A percentile compares a stretch with the other conserved stretches of the same genome.
phyloP scores from a whole-genome alignment of 139 green algal species.

The Pleodorina starrii region DNA sequence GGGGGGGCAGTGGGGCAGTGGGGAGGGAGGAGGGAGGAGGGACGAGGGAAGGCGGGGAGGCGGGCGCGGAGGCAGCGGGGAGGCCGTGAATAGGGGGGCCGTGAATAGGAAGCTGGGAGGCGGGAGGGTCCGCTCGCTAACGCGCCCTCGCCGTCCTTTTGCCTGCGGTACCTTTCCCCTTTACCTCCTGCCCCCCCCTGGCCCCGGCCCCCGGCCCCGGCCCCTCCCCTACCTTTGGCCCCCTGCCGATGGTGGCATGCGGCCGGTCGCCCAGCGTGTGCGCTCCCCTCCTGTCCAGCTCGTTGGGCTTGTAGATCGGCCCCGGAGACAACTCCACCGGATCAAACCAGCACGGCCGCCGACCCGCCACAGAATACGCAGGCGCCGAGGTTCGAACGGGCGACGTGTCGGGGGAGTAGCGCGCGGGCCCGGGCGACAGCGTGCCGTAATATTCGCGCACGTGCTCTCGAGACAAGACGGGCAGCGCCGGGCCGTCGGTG shows the following conservation, averaged over 20 bases:
- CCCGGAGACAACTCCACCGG: conserved; percentile 38
- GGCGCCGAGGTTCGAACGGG: not conserved
- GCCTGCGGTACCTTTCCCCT: too few relatives aligned
- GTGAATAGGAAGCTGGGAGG: too few relatives aligned
- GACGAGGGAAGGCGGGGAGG: too few relatives aligned
- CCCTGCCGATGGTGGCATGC: conserved; percentile 43
- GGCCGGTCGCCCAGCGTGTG: conserved; percentile 40
- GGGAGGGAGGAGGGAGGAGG: not conserved
- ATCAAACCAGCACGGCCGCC: conserved; percentile 26
- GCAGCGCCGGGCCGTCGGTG: not conserved
- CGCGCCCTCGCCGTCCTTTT: too few relatives aligned
- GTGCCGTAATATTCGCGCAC: conserved; percentile 45
- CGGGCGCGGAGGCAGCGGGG: too few relatives aligned
- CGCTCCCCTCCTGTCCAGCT: conserved; percentile 20
- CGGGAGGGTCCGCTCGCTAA: too few relatives aligned
- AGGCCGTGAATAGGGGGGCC: too few relatives aligned
- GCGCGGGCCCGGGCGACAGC: conserved; percentile 23
- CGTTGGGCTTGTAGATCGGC: conserved; percentile 39
- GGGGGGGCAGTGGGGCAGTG: not conserved
- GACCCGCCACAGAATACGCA: conserved; percentile 8
- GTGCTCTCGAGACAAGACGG: conserved; percentile 48
- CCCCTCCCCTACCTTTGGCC: conserved; percentile 43
- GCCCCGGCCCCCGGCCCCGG: too few relatives aligned
- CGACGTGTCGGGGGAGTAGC: conserved; percentile 44
- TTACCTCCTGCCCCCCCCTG: too few relatives aligned